Evolutionary conservation across 345 rosid species (phyloP).

Genomic region (Geranium brycei): DNA sequence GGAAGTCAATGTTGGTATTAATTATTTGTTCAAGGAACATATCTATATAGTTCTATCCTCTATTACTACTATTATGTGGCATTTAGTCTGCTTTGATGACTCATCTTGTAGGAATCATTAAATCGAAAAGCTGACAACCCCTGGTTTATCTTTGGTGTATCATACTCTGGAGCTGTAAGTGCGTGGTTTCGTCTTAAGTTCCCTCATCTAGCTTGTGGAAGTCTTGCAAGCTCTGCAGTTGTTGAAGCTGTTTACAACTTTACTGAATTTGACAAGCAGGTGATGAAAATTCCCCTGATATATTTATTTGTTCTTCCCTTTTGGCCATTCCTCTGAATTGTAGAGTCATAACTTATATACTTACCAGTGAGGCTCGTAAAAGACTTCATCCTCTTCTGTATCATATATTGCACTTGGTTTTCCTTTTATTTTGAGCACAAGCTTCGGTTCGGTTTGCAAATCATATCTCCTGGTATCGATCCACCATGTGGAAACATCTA

Average conservation of each 20-base stretch:
- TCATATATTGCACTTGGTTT: too few relatives aligned
- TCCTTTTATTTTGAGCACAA: too few relatives aligned
- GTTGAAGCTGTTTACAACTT: slow-evolving; percentile 73
- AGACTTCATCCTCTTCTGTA: too few relatives aligned
- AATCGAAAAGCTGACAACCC: slow-evolving; percentile 62
- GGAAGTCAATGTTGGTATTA: too few relatives aligned
- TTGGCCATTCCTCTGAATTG: not conserved
- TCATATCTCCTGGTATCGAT: too few relatives aligned
- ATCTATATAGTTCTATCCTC: not conserved
- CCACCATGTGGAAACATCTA: too few relatives aligned
- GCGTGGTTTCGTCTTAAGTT: slow-evolving; percentile 95
- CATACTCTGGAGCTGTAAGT: slow-evolving; percentile 90
- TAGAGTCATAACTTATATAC: too few relatives aligned
- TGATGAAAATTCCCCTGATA: slow-evolving; percentile 6
- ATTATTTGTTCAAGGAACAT: not conserved
- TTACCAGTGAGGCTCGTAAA: too few relatives aligned
- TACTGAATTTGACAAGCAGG: slow-evolving; percentile 81
- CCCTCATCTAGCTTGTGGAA: slow-evolving; percentile 91
- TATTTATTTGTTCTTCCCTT: not conserved
- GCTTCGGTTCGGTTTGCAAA: too few relatives aligned
- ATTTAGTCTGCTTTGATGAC: too few relatives aligned
- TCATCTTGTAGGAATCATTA: slow-evolving; percentile 36
- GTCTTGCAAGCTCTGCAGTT: slow-evolving; percentile 96
- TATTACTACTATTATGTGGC: not conserved
- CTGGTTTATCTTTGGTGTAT: slow-evolving; percentile 80